Conservation (phyloP, 805 yeast genomes). For the Myxozyma neglecta region DNA sequence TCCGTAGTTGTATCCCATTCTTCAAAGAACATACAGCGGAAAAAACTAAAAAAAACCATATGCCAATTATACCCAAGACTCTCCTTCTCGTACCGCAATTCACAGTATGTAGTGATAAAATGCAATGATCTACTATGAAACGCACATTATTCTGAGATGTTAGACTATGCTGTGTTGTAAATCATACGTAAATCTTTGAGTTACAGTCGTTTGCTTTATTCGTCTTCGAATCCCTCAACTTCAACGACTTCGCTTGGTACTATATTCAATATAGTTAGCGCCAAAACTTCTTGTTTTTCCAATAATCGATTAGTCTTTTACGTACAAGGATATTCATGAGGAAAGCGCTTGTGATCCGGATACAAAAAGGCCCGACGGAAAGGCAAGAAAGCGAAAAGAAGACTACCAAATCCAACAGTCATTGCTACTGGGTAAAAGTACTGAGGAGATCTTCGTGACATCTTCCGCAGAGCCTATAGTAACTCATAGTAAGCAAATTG, state of each 20-base stretch:
- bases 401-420: slow-evolving; percentile 46
- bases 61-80: background rate
- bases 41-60: background rate
- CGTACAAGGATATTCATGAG: slow-evolving; percentile 44
- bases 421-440: slow-evolving; percentile 60
- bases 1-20: too few relatives aligned
- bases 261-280: background rate
- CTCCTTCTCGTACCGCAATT: background rate
- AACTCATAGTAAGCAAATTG: background rate
- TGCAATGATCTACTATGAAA: background rate
- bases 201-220: background rate
- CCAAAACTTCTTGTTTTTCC: background rate
- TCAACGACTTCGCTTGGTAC: slow-evolving; percentile 4
- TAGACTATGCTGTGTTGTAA: background rate
- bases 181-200: background rate
- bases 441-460: slow-evolving; percentile 71
- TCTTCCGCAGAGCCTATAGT: slow-evolving; percentile 55
- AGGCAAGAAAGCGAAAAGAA: slow-evolving; percentile 31
- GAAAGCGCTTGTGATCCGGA: slow-evolving; percentile 60
- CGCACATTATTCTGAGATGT: background rate
- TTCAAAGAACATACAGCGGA: too few relatives aligned
- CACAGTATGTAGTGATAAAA: background rate
- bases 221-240: slow-evolving; percentile 12
- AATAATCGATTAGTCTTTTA: background rate
- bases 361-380: slow-evolving; percentile 48